Percentiles rank a stretch among this genome's conserved stretches.
These are phyloP conservation scores for Blastobotrys parvus DNA, from an alignment of 805 yeast species.

Conservation along the genomic window DNA sequence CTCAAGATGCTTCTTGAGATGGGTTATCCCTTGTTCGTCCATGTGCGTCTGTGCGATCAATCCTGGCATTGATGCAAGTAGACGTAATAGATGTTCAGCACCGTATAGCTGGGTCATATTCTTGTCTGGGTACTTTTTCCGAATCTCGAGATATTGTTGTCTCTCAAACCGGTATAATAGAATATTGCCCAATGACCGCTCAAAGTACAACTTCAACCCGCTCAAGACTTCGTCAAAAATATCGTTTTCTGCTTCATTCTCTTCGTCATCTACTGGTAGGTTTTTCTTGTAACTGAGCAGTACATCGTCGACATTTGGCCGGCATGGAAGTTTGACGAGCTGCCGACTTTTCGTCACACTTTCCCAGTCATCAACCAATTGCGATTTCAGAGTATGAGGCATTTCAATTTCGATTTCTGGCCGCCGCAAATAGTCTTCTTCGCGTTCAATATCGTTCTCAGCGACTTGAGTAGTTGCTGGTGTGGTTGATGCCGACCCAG, in stretches of 20 bases:
- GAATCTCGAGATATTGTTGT: slow-evolving; percentile 54
- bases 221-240: slow-evolving; percentile 57
- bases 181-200: slow-evolving; percentile 59
- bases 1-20: slow-evolving; percentile 47
- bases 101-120: slow-evolving; percentile 55
- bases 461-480: slow-evolving; percentile 15
- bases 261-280: too few species aligned
- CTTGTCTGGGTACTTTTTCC: slow-evolving; percentile 29
- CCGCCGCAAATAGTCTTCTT: slow-evolving; percentile 29
- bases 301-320: slow-evolving; percentile 44
- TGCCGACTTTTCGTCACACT: slow-evolving; percentile 71
- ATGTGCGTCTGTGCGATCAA: slow-evolving; percentile 68
- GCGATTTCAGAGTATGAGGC: slow-evolving; percentile 57
- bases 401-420: slow-evolving; percentile 49
- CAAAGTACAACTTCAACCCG: slow-evolving; percentile 69
- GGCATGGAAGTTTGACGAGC: slow-evolving; percentile 57
- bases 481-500: slow-evolving; percentile 3
- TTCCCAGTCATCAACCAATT: slow-evolving; percentile 92
- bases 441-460: slow-evolving; percentile 29
- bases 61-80: slow-evolving; percentile 74
- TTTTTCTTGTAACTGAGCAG: slow-evolving; percentile 41
- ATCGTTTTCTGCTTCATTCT: slow-evolving; percentile 35
- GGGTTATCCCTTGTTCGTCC: slow-evolving; percentile 64
- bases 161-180: slow-evolving; percentile 71
- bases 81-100: slow-evolving; percentile 69